Evolutionary conservation across 2,329 filamentous ascomycete genomes (phyloP).

Genomic region (Colletotrichum sp.): DNA sequence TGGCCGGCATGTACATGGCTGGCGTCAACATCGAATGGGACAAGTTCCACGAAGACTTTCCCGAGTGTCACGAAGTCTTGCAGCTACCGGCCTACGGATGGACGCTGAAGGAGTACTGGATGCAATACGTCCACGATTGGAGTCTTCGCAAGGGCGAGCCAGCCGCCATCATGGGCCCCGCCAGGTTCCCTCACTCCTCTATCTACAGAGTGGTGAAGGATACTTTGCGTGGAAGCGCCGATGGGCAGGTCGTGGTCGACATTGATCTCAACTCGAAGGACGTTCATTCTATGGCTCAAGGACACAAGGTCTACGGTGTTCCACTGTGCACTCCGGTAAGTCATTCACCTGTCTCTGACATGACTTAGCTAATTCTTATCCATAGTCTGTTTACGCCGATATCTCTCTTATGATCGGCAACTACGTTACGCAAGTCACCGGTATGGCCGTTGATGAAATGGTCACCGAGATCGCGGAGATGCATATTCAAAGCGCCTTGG

Average conservation of each 20-base stretch:
- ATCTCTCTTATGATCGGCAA: constrained; percentile 67
- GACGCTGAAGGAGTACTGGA: constrained; percentile 75
- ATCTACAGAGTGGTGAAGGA: constrained; percentile 66
- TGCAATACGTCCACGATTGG: constrained; percentile 71
- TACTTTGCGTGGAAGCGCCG: constrained; percentile 61
- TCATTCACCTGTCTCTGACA: fast-evolving
- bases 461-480: constrained; percentile 70
- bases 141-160: constrained; percentile 73
- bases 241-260: constrained; percentile 65
- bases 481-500: constrained; percentile 73
- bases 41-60: constrained; percentile 65
- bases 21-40: constrained; percentile 72
- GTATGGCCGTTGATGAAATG: constrained; percentile 59
- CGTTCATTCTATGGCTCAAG: constrained; percentile 62
- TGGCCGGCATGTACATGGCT: constrained; percentile 62
- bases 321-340: constrained; percentile 64
- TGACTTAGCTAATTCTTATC: background rate
- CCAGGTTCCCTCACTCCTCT: constrained; percentile 36
- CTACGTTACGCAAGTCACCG: constrained; percentile 66
- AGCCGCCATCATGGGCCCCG: constrained; percentile 35
- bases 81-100: constrained; percentile 73
- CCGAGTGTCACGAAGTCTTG: constrained; percentile 50
- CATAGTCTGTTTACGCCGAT: constrained; percentile 53
- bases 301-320: constrained; percentile 71
- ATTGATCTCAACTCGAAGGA: constrained; percentile 65